Evolutionary conservation across 805 yeast genomes (phyloP).

Genomic region (Yarrowia sp.): DNA sequence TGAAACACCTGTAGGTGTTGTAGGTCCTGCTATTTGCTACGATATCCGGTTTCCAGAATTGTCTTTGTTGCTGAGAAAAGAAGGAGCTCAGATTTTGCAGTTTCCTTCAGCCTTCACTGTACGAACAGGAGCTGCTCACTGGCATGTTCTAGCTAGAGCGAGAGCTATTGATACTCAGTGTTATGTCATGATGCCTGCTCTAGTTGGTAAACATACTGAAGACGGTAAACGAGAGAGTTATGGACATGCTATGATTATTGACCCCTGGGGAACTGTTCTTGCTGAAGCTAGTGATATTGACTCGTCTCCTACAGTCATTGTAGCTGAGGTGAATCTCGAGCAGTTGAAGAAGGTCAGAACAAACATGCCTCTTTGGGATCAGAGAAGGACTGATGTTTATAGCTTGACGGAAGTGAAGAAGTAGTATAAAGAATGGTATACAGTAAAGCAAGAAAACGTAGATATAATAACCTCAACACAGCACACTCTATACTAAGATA

Average conservation of each 20-base stretch:
- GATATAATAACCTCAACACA: background rate
- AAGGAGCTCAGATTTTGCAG: constrained; percentile 74
- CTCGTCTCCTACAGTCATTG: constrained; percentile 58
- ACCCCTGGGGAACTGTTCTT: constrained; percentile 84
- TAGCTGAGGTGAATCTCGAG: constrained; percentile 47
- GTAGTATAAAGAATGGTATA: background rate
- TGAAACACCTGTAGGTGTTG: constrained; percentile 55
- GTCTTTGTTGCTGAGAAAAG: constrained; percentile 57
- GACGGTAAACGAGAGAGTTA: constrained; percentile 62
- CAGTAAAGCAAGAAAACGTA: background rate
- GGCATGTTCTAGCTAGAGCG: constrained; percentile 75
- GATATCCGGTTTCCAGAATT: constrained; percentile 87
- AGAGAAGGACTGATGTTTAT: constrained; percentile 15
- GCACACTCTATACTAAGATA: background rate
- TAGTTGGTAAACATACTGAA: constrained; percentile 71
- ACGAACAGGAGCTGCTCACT: constrained; percentile 88
- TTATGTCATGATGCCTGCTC: constrained; percentile 87
- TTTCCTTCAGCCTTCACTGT: constrained; percentile 93
- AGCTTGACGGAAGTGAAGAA: background rate
- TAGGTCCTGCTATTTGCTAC: constrained; percentile 53
- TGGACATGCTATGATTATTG: constrained; percentile 84
- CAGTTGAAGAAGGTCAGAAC: constrained; percentile 9
- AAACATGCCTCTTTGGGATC: constrained; percentile 26
- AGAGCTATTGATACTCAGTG: constrained; percentile 88
- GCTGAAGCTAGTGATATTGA: constrained; percentile 66